Percentiles rank a stretch among this genome's conserved stretches.
Evolutionary conservation across 495 filamentous ascomycete species (phyloP).

Genomic region (Aspergillus wentii): DNA sequence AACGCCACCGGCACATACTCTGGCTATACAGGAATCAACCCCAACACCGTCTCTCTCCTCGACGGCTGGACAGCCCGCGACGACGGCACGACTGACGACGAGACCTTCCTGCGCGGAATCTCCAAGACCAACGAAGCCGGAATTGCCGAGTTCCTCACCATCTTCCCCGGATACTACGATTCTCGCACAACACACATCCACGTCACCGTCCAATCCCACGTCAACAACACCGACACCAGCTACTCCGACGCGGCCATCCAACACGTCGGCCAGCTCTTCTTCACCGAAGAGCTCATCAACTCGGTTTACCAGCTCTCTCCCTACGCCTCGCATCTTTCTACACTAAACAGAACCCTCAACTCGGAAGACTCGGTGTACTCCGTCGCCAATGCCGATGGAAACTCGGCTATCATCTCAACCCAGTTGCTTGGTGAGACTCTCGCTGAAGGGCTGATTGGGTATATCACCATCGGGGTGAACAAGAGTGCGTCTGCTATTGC

Average conservation of each 20-base stretch:
- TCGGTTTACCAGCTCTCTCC: slow-evolving; percentile 43
- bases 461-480: too few relatives aligned
- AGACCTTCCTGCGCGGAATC: slow-evolving; percentile 48
- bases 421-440: too few relatives aligned
- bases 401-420: too few relatives aligned
- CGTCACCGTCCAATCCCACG: slow-evolving; percentile 41
- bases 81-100: slow-evolving; percentile 34
- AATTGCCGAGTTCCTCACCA: slow-evolving; percentile 40
- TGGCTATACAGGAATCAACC: too few relatives aligned
- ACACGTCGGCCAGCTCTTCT: slow-evolving; percentile 62
- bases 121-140: slow-evolving; percentile 42
- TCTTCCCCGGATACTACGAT: slow-evolving; percentile 51
- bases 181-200: slow-evolving; percentile 47
- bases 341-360: too few relatives aligned
- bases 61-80: slow-evolving; percentile 16
- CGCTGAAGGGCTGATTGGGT: too few relatives aligned
- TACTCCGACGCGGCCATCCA: slow-evolving; percentile 42
- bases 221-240: slow-evolving; percentile 46
- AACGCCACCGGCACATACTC: slow-evolving; percentile 53
- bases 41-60: slow-evolving; percentile 6
- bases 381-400: too few relatives aligned
- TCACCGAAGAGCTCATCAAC: slow-evolving; percentile 42
- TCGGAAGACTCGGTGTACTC: too few relatives aligned
- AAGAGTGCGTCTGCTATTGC: too few relatives aligned
- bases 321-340: too few relatives aligned